phyloP scores from a whole-genome alignment of 2,329 filamentous ascomycete species.

The Aspergillus sp. region DNA sequence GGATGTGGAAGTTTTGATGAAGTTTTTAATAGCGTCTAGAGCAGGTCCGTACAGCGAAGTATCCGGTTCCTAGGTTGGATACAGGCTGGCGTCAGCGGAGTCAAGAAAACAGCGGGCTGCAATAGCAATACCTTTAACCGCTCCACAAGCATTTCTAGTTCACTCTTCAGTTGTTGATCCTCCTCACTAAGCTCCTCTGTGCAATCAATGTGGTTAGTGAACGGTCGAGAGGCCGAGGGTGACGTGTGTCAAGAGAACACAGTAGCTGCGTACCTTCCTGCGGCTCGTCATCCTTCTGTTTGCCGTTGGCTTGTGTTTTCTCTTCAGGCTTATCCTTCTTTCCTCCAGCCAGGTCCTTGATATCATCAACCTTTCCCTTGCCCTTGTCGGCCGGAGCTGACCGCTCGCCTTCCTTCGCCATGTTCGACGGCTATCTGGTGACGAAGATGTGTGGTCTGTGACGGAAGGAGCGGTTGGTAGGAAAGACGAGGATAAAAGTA shows the following conservation, averaged over 20 bases:
- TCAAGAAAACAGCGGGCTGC: constrained; percentile 14
- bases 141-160: constrained; percentile 97
- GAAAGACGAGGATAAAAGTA: constrained; percentile 7
- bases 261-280: constrained; percentile 56
- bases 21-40: constrained; percentile 94
- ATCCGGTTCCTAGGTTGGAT: constrained; percentile 72
- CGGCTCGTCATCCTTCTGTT: constrained; percentile 72
- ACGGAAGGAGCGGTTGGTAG: constrained; percentile 11
- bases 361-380: constrained; percentile 84
- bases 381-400: constrained; percentile 87
- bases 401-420: constrained; percentile 94
- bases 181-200: constrained; percentile 94
- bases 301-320: constrained; percentile 71
- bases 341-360: constrained; percentile 63
- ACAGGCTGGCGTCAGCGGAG: constrained; percentile 33
- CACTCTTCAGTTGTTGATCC: constrained; percentile 96
- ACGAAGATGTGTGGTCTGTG: constrained; percentile 29
- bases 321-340: constrained; percentile 67
- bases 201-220: constrained; percentile 41
- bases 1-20: constrained; percentile 98
- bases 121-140: constrained; percentile 72
- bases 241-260: constrained; percentile 1
- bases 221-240: constrained; percentile 12
- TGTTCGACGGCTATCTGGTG: constrained; percentile 52
- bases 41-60: constrained; percentile 86